phyloP scores from a whole-genome alignment of 352 stramenopile genomes.

The Phytopythium cucurbitacearum region DNA sequence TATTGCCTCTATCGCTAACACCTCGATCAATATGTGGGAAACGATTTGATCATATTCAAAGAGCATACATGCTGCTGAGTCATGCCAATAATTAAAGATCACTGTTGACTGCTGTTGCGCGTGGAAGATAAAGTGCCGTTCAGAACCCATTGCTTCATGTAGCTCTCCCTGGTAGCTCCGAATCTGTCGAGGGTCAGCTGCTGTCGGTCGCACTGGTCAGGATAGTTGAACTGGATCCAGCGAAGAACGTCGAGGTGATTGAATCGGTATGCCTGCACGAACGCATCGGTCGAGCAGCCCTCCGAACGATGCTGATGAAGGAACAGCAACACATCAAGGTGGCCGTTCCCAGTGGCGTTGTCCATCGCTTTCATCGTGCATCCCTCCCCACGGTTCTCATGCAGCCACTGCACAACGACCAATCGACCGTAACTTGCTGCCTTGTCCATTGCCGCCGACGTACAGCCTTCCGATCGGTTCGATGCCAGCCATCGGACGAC shows the following conservation, averaged over 20 bases:
- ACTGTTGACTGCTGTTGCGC: too few species aligned
- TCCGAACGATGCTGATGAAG: constrained; percentile 10
- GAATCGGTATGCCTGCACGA: background rate
- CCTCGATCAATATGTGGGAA: too few species aligned
- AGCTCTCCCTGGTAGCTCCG: too few species aligned
- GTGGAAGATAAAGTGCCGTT: too few species aligned
- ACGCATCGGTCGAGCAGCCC: background rate
- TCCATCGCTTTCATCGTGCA: constrained; percentile 9
- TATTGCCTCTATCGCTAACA: too few species aligned
- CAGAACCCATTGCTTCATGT: too few species aligned
- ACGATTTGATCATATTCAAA: too few species aligned
- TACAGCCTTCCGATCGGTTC: constrained; percentile 8
- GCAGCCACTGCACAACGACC: constrained; percentile 11
- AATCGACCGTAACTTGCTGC: constrained; percentile 9
- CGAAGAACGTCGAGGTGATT: background rate
- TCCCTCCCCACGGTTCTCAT: constrained; percentile 7
- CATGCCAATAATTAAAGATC: too few species aligned
- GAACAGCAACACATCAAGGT: constrained; percentile 14
- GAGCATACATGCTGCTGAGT: too few species aligned
- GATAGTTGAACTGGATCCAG: too few species aligned
- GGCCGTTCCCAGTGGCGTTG: background rate
- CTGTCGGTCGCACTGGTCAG: too few species aligned
- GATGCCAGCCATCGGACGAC: constrained; percentile 12
- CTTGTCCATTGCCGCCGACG: constrained; percentile 9
- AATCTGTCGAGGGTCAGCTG: too few species aligned